Base-by-base conservation (phyloP, 768 basidiomycete genomes). In the Megacollybia marginata region DNA sequence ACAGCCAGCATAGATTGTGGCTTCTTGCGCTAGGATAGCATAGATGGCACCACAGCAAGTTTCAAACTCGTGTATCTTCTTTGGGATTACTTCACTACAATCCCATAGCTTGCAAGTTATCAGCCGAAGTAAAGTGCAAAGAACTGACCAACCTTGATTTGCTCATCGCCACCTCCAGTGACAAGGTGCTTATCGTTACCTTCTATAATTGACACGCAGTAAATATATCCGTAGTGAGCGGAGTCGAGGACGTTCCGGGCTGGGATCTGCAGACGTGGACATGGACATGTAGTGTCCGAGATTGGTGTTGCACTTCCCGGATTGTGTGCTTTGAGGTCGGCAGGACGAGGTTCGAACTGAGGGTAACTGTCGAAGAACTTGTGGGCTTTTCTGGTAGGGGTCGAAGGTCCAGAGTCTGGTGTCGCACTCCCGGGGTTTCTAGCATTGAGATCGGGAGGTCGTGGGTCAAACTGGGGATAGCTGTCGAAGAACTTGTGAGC, bases 291-390 rank as follows among this genome's bases (percentile, higher is more conserved):
- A n/a, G n/a, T 13, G 10, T 15, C 34, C 35, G 9, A 9, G 34
- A 15, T 42, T 5, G 52, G 46, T 5, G 52, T 44, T 20, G 40
- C 66, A 16, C 53, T 57, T 9, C 58, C 61, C 7, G 69, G 62
- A 58, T 88, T 89, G 23, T 76, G 79, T 13, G 87, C 84, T 47
- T 74, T 65, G 11, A 86, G 68, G 59, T 89, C 87, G 1, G 87
- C 85, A 7, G 85, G 74, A 35, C 70, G 76, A 38, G 81, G 76
- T 40, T 81, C 79, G 49, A 81, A 80, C 50, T 82, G 79, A 1
- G 90, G 90, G 54, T 92, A 88, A 57, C 86, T 89, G 60, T 92
- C 90, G 60, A 96, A 96, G 69, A 96, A 96, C 54, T 88, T 89
- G 72, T 94, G 92, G 33, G 76, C 80, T 56, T 78, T 79, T 53